Base-by-base conservation (phyloP, 2,329 filamentous ascomycete species). In the Fragosphaeria purpurea region DNA sequence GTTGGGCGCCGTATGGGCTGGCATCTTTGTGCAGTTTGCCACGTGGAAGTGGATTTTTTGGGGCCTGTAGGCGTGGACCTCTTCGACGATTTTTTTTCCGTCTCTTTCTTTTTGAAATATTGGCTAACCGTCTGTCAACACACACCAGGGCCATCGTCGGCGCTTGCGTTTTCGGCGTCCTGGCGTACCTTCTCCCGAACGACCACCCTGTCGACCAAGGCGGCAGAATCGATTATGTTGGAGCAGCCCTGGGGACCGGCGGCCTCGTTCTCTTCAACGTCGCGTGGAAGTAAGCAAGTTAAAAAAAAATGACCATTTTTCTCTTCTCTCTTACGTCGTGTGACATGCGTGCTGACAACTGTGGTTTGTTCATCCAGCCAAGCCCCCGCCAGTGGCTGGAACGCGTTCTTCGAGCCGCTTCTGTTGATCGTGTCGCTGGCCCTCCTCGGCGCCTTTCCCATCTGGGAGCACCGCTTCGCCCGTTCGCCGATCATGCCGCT, bases 11-110 rank as follows among this genome's bases (percentile, higher is more conserved):
- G 46, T 70, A 3, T 62, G 74, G 32, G 58, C 67, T 0, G 67
- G 67, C 0, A 51, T 71, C 0, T 69, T 72, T 47, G 54, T 65
- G 32, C 54, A 68, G 46, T 58, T 59, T 1, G 58, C 55, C 0
- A 53, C 60, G 12, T 70, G 67, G 64, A 65, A 63, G 50, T 72
- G 66, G 67, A 57, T 70, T 12, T 72, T 72, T 11, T 37, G 35
- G 35, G 35, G 35, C 7, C 35, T 37, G 35, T 37, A 37, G 22
- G 22, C 22, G 22, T 22, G 22, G 3, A 22, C 22, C 22, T 22
- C 22, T 22, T 22, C 22, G 22, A 22, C 22, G 22, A 22, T 22
- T 22, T 22, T 22, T 22, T 22, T 22, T 22, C 22, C 22, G 22
- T 22, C 22, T 22, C 22, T 22, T 22, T 22, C 22, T 22, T 22